Percentiles rank a stretch among this genome's conserved stretches.
phyloP scores from a whole-genome alignment of 352 stramenopile species.

The Phytopythium boreale region DNA sequence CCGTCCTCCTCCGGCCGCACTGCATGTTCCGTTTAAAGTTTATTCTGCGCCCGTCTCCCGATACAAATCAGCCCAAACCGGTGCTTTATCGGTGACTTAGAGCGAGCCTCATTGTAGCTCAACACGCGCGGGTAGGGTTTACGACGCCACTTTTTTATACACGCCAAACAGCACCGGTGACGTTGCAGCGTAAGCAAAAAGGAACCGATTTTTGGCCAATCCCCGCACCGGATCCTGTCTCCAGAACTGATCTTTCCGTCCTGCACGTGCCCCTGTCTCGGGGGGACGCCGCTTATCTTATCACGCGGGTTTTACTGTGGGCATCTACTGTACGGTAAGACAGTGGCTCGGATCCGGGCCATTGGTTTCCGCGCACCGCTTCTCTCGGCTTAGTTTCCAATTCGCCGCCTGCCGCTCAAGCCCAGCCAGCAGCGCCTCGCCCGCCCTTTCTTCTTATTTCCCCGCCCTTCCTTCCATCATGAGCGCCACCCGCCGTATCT shows the following conservation, averaged over 20 bases:
- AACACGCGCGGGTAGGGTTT: not conserved
- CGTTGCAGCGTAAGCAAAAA: slow-evolving; percentile 40
- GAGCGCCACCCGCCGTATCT: slow-evolving; percentile 71
- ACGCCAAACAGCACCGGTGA: slow-evolving; percentile 41
- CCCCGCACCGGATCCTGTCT: slow-evolving; percentile 11
- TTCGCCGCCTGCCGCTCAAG: slow-evolving; percentile 34
- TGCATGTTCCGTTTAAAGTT: not conserved
- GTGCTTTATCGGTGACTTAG: not conserved
- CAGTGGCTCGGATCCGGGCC: not conserved
- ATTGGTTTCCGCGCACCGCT: not conserved
- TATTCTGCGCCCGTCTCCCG: not conserved
- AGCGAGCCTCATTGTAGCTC: not conserved
- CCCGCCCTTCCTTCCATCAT: slow-evolving; percentile 18
- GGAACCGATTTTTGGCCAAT: slow-evolving; percentile 24
- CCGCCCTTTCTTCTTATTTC: not conserved
- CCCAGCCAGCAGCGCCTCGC: slow-evolving; percentile 1
- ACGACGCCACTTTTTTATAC: slow-evolving; percentile 12
- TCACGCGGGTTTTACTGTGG: not conserved
- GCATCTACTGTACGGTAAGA: not conserved
- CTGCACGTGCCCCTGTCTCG: not conserved
- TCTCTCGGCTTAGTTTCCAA: slow-evolving; percentile 34
- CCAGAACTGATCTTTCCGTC: slow-evolving; percentile 15
- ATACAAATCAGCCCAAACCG: not conserved
- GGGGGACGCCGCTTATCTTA: not conserved
- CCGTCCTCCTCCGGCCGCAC: not conserved